Conservation (phyloP, 2,329 filamentous ascomycete species). For the Sporothrix sp. region DNA sequence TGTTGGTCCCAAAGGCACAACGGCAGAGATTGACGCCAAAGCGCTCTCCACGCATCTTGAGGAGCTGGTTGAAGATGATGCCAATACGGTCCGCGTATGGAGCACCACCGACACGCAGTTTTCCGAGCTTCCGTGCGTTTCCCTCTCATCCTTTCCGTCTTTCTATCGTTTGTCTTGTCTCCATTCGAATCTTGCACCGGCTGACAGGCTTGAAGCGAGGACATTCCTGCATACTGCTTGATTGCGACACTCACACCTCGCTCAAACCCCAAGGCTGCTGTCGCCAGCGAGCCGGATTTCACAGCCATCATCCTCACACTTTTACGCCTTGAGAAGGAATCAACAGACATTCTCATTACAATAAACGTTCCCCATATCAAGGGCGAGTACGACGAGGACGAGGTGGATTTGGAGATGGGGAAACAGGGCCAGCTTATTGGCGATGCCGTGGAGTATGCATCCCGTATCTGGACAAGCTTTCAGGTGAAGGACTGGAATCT, state of each 20-base stretch:
- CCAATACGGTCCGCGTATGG: constrained; percentile 56
- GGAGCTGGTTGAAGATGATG: constrained; percentile 56
- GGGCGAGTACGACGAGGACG: constrained; percentile 62
- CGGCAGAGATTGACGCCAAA: constrained; percentile 55
- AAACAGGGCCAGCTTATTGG: constrained; percentile 59
- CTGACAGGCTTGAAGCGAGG: constrained; percentile 27
- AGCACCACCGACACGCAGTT: constrained; percentile 53
- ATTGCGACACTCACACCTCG: constrained; percentile 54
- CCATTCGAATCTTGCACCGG: constrained; percentile 10
- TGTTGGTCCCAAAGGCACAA: constrained; percentile 46
- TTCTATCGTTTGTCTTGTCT: neutral
- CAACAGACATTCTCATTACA: constrained; percentile 73
- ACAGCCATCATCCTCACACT: constrained; percentile 70
- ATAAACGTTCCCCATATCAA: constrained; percentile 81
- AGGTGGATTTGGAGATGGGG: constrained; percentile 57
- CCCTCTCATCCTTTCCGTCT: neutral
- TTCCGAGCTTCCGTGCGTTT: constrained; percentile 28
- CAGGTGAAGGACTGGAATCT: constrained; percentile 72
- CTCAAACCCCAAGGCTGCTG: constrained; percentile 24
- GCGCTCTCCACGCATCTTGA: constrained; percentile 61
- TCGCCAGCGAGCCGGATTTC: constrained; percentile 44
- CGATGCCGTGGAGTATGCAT: constrained; percentile 56
- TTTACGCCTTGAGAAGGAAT: constrained; percentile 62
- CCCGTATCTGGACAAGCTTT: constrained; percentile 61
- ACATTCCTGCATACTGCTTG: constrained; percentile 56